phyloP scores from a whole-genome alignment of 768 basidiomycete genomes.

The Cyathus striatus region DNA sequence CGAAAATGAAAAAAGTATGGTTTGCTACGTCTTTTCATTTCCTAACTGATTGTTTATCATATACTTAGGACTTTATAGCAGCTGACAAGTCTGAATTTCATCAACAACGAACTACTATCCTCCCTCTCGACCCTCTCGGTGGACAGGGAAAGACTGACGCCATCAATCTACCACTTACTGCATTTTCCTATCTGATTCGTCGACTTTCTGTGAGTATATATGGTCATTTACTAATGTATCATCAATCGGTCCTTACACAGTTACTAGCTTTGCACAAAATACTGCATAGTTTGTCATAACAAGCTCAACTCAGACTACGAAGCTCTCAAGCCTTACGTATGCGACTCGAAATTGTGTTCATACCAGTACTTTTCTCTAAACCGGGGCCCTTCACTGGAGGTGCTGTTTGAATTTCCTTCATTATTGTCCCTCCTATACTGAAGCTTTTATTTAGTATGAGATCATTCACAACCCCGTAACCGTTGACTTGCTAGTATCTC shows the following conservation, averaged over 20 bases:
- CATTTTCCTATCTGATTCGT: conserved; percentile 62
- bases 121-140: conserved; percentile 54
- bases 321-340: conserved; percentile 72
- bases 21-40: conserved; percentile 11
- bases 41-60: not conserved
- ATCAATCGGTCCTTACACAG: not conserved
- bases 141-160: conserved; percentile 22
- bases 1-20: conserved; percentile 16
- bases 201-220: conserved; percentile 54
- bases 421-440: not conserved
- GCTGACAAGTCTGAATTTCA: conserved; percentile 42
- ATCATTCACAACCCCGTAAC: conserved; percentile 57
- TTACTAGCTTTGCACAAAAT: conserved; percentile 55
- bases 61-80: conserved; percentile 21
- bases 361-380: conserved; percentile 68
- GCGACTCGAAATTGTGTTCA: conserved; percentile 56
- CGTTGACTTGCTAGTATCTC: conserved; percentile 65
- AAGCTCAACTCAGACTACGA: conserved; percentile 46
- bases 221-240: no score
- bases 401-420: conserved; percentile 14
- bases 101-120: conserved; percentile 30
- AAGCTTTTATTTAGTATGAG: conserved; percentile 46
- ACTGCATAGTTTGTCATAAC: conserved; percentile 74
- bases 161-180: conserved; percentile 57
- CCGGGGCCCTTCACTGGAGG: conserved; percentile 65